Conservation (phyloP, 2,329 filamentous ascomycete genomes). For the Myotisia sp. region DNA sequence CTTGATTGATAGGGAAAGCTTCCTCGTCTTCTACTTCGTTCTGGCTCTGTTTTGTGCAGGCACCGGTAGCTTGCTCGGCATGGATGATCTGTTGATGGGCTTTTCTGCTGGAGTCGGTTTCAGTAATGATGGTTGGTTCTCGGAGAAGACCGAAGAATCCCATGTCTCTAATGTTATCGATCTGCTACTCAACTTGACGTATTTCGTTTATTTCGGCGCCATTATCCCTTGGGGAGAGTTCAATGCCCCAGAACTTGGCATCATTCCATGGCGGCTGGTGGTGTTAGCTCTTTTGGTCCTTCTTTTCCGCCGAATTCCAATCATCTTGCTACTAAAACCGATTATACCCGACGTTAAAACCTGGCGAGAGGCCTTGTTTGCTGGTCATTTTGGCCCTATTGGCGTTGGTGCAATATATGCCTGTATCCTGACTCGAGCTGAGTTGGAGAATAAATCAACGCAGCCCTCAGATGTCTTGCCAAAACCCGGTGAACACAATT, state of each 20-base stretch:
- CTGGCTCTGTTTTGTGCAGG: constrained; percentile 90
- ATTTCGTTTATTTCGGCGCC: constrained; percentile 94
- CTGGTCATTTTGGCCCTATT: constrained; percentile 93
- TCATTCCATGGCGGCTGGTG: constrained; percentile 79
- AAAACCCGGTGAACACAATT: constrained; percentile 41
- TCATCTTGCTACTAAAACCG: constrained; percentile 85
- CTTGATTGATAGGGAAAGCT: constrained; percentile 89
- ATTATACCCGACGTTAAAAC: constrained; percentile 94
- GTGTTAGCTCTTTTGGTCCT: constrained; percentile 88
- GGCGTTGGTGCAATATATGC: constrained; percentile 95
- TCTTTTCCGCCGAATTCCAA: constrained; percentile 85
- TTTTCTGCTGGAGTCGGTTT: constrained; percentile 96
- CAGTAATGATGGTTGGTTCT: constrained; percentile 98
- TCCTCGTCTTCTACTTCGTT: constrained; percentile 96
- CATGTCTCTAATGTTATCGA: constrained; percentile 99
- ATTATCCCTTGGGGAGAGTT: constrained; percentile 94
- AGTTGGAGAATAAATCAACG: constrained; percentile 62
- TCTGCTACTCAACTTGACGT: constrained; percentile 86
- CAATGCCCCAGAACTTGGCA: constrained; percentile 59
- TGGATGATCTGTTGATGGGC: constrained; percentile 87
- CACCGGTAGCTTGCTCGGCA: constrained; percentile 74
- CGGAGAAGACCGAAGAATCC: constrained; percentile 93
- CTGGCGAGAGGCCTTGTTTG: constrained; percentile 92
- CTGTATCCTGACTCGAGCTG: constrained; percentile 81
- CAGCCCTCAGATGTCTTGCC: constrained; percentile 56